Evolutionary conservation across 179 eudicot genomes (phyloP).

Genomic region (Pouteria campechiana): DNA sequence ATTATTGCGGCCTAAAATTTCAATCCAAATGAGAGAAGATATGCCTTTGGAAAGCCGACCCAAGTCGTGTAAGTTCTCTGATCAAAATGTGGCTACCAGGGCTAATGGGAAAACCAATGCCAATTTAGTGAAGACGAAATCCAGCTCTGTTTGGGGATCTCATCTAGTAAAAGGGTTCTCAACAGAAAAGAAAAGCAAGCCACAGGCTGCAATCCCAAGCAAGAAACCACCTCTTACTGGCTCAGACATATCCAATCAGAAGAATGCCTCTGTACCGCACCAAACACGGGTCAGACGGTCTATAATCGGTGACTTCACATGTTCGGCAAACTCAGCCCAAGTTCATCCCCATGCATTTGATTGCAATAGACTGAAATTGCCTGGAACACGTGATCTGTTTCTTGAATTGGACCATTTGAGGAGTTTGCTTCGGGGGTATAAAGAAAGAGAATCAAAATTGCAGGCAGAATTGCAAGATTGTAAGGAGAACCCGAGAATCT

Average conservation of each 20-base stretch:
- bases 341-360: constrained; percentile 39
- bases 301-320: constrained; percentile 40
- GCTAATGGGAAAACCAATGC: constrained; percentile 8
- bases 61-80: constrained; percentile 30
- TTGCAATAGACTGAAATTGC: constrained; percentile 8
- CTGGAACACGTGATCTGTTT: constrained; percentile 45
- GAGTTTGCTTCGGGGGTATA: constrained; percentile 52
- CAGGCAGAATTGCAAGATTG: constrained; percentile 48
- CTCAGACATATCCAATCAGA: constrained; percentile 12
- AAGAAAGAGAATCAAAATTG: constrained; percentile 54
- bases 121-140: constrained; percentile 22
- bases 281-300: constrained; percentile 31
- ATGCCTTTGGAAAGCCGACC: constrained; percentile 17
- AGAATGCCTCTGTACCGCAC: constrained; percentile 4
- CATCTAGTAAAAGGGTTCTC: constrained; percentile 50
- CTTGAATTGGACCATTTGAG: constrained; percentile 65
- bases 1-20: too few species aligned
- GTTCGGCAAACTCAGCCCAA: constrained; percentile 29
- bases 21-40: constrained; percentile 53
- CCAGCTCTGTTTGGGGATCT: constrained; percentile 47
- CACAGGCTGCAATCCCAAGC: constrained; percentile 10
- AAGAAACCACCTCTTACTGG: constrained; percentile 17
- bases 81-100: constrained; percentile 45
- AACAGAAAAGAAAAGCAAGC: constrained; percentile 35
- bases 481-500: constrained; percentile 22